Base-by-base conservation (phyloP, 1,139 yeast genomes). In the Hemisphaericaspora xylofermentans region DNA sequence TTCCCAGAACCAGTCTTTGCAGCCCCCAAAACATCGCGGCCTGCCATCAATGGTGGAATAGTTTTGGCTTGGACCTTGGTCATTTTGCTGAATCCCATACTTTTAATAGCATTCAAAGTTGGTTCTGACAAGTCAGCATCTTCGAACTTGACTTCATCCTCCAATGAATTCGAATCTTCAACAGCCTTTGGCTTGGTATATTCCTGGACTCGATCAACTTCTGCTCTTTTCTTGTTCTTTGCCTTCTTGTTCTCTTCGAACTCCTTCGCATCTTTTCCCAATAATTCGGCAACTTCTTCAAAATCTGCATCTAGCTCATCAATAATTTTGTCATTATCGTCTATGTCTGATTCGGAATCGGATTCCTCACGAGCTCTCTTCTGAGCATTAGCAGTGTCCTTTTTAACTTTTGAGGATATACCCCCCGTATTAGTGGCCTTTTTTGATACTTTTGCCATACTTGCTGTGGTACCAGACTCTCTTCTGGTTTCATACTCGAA, bases 1-100 rank as follows among this genome's bases (percentile, higher is more conserved):
- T 93, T 93, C 62, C 98, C 98, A 1, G 97, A 89, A 36, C 98
- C 98, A 1, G 98, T 93, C 68, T 93, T 91, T 42, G 98, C 98
- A 40, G 98, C 97, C 52, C 97, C 98, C 43, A 91, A 76, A 19
- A 91, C 97, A 66, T 91, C 98, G 54, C 91, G 80, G 33, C 98
- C 98, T 0, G 98, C 96, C 53, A 91, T 71, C 50, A 93, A 72
- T 13, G 98, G 97, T 7, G 98, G 98, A 44, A 91, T 91, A 13
- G 98, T 88, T 63, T 89, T 82, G 28, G 95, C 86, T 66, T 91
- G 98, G 12, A 91, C 97, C 45, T 84, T 79, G 5, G 98, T 93
- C 97, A 91, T 88, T 44, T 73, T 84, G 15, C 78, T 72, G 67
- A 91, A 91, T 1, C 96, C 97, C 96, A 93, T 86, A 33, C 80